Evolutionary conservation across 768 basidiomycete genomes (phyloP).

Genomic region (Collybiopsis luxurians): DNA sequence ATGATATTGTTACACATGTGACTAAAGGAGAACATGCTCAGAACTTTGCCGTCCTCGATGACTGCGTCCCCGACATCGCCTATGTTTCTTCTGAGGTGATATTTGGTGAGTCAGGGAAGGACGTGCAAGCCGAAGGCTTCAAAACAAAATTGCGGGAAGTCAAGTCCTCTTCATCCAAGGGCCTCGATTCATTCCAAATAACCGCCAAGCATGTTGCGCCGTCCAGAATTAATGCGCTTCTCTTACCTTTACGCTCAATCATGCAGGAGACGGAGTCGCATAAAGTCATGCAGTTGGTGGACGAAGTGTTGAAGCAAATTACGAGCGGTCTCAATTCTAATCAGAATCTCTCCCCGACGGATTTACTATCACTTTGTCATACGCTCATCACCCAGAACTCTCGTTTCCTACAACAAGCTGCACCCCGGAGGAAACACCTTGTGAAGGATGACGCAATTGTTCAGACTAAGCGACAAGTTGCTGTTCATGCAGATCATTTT

Average conservation of each 20-base stretch:
- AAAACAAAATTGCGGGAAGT: slow-evolving; percentile 95
- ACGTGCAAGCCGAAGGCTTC: slow-evolving; percentile 86
- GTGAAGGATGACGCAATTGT: slow-evolving; percentile 63
- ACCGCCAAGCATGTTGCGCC: slow-evolving; percentile 80
- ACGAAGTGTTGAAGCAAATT: slow-evolving; percentile 84
- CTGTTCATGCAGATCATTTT: slow-evolving; percentile 63
- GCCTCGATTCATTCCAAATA: slow-evolving; percentile 82
- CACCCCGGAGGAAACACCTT: slow-evolving; percentile 32
- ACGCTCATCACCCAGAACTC: slow-evolving; percentile 91
- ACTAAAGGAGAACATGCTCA: slow-evolving; percentile 58
- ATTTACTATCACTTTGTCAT: slow-evolving; percentile 80
- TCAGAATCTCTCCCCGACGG: slow-evolving; percentile 59
- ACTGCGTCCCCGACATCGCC: slow-evolving; percentile 74
- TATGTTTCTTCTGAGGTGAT: slow-evolving; percentile 86
- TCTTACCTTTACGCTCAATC: slow-evolving; percentile 77
- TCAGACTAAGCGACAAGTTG: slow-evolving; percentile 68
- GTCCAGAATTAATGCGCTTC: slow-evolving; percentile 66
- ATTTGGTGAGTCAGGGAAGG: slow-evolving; percentile 91
- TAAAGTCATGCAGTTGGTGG: slow-evolving; percentile 79
- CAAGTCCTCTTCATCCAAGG: slow-evolving; percentile 74
- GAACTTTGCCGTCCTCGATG: slow-evolving; percentile 65
- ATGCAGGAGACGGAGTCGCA: slow-evolving; percentile 82
- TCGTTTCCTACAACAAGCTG: slow-evolving; percentile 69
- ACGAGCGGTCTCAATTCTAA: slow-evolving; percentile 86
- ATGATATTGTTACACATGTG: slow-evolving; percentile 79